Base-by-base conservation (phyloP, 192 early-diverging fungal genomes). In the Coemansia biformis region DNA sequence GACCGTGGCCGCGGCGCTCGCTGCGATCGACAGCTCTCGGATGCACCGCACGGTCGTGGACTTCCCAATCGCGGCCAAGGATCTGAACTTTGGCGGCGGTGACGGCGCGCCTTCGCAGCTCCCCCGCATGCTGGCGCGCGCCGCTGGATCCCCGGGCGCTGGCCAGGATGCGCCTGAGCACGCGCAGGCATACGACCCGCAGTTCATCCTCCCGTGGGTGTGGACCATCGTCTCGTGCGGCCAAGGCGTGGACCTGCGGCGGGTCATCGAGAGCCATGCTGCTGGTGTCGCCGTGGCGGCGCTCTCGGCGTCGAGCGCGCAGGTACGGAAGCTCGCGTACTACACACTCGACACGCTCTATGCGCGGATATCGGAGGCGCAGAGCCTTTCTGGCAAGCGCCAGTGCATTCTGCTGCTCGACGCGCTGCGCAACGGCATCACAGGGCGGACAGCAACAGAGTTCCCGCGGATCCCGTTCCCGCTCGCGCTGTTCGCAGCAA, bases 371-470 rank as follows among this genome's bases (percentile, higher is more conserved):
- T 22, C 35, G 4, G 49, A 32, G 4, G 28, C 59, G 8, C 33
- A 43, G 10, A 35, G 11, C 22, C 43, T 68, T 35, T 33, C 43
- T 21, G 73, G 62, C 14, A 35, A 54, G 28, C 39, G 38, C 0
- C 66, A 69, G 31, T 69, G 56, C 19, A 16, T 57, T 3, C 38
- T 58, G 37, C 38, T 75, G 46, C 46, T 75, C 4, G 57, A 75
- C 36, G 31, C 54, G n/a, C 49, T 75, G 57, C 59, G 66, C 30
- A 75, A 75, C 30, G 51, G 65, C 18, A 56, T 75, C 11, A 44
- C 44, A 3, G 44, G 42, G 1, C 60, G 66, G 16, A 38, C 42
- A 11, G 31, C 39, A 1, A 2, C 6, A 2, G 23, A 42, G 23
- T 59, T 54, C 54, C 73, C 73, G 26, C 57, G 37, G 8, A 14